Base-by-base conservation (phyloP, 768 basidiomycete genomes). In the Sarcodon aspratus region DNA sequence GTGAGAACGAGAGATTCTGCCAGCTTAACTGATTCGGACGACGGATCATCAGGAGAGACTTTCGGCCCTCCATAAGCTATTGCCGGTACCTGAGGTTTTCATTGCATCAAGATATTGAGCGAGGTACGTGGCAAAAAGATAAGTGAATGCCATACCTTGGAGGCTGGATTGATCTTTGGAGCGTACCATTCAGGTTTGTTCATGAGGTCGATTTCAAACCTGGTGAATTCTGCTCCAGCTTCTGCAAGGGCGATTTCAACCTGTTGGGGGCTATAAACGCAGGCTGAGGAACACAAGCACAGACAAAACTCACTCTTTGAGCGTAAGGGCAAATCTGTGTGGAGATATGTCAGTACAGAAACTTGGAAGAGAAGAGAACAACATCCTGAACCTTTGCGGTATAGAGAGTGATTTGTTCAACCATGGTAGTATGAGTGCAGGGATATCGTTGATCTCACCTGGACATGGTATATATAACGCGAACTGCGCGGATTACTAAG, bases 111-210 rank as follows among this genome's bases (percentile, higher is more conserved):
- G 21, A 8, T 7, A 9, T 36, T 33, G 31, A n/a, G 18, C 7
- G 42, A 13, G 6, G 31, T 31, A 11, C 31, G n/a, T 18, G 8
- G 31, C 12, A 13, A 18, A 21, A 12, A 6, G 18, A 18, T 10
- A 12, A 37, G 48, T 47, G 35, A 40, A 43, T 3, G 36, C 57
- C 58, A 12, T 55, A 79, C 82, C 72, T 82, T 84, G 65, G 75
- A 74, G 0, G 73, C 79, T 1, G 76, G 77, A 62, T 85, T 85
- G 36, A 85, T 73, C 50, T 77, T 71, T 0, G 73, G 70, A 0
- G 74, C 74, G 57, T 80, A 83, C 82, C 81, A 83, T 45, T 73
- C 76, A 1, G 82, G 82, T 64, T 85, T 85, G 66, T 80, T 78
- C 54, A 50, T 45, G 10, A 85, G 62, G 54, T 83, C 78, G 44